Base-by-base conservation (phyloP, 345 rosid genomes). In the Camelina laxa region DNA sequence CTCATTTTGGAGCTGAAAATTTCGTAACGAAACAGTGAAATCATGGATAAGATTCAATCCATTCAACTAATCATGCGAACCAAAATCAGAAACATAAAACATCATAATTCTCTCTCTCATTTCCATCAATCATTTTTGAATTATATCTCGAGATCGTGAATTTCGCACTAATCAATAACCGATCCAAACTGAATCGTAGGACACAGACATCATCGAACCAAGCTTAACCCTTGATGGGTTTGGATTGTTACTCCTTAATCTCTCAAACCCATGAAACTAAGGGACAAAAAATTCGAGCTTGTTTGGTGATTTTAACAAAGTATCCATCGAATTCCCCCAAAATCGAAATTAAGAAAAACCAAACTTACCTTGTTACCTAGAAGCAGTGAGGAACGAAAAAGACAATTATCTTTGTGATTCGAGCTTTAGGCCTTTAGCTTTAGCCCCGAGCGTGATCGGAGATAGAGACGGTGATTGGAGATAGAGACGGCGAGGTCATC, bases 221-320 rank as follows among this genome's bases (percentile, higher is more conserved):
- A 86, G 83, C 81, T 84, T 83, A 72, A 84, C 42, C 70, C 81
- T 82, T 20, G 78, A 69, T 33, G 85, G 79, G 77, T 60, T 81
- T 67, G 75, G 72, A 79, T 69, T 75, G 65, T 21, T 70, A 48
- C 30, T 76, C 10, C 78, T 56, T 3, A 57, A 62, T 83, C 85
- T 88, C 74, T 86, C 88, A 30, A 82, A 82, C 71, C 91, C 93
- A 76, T 84, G 86, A 81, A 81, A 27, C 38, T 81, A 90, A 71
- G 88, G 81, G 49, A 66, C 22, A 73, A 80, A 82, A 64, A 85
- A 87, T 27, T 82, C 90, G 49, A 86, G 88, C 84, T 86, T 90
- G 82, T 85, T 84, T 59, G 85, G 93, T 15, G 95, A 82, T 83
- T 82, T 87, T 33, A 94, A 83, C 30, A 94, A 65, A 69, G 92